A percentile compares a stretch with the other conserved stretches of the same genome.
Conservation (phyloP, 1,284 basidiomycete genomes). For the Apiotrichum porosum region DNA sequence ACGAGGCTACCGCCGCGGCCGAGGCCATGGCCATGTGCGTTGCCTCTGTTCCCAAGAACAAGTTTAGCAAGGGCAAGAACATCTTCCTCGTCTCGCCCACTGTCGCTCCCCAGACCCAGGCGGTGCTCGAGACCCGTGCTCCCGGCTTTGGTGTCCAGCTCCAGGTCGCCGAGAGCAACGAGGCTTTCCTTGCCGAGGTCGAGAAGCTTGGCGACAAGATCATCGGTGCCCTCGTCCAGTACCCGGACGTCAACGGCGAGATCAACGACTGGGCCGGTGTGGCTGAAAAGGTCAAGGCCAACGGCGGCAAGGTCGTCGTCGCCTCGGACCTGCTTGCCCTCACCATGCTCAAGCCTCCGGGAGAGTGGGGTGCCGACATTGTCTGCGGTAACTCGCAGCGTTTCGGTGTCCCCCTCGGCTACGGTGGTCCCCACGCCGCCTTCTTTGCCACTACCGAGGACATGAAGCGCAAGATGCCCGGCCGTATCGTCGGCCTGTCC, state of each 20-base stretch:
- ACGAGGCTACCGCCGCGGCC: conserved; percentile 88
- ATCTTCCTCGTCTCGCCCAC: conserved; percentile 78
- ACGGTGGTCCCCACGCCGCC: conserved; percentile 87
- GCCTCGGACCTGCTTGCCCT: conserved; percentile 90
- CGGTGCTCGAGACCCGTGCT: conserved; percentile 79
- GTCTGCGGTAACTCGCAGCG: conserved; percentile 91
- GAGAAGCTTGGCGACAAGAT: conserved; percentile 56
- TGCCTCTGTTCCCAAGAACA: conserved; percentile 42
- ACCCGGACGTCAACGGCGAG: conserved; percentile 84
- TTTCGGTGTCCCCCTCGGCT: conserved; percentile 83
- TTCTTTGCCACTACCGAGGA: conserved; percentile 94
- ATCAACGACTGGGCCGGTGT: conserved; percentile 72
- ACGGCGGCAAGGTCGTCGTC: conserved; percentile 73
- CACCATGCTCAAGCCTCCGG: conserved; percentile 89
- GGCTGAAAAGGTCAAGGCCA: conserved; percentile 65
- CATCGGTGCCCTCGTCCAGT: conserved; percentile 85
- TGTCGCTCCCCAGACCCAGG: conserved; percentile 79
- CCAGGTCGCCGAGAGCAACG: conserved; percentile 53
- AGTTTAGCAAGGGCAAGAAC: conserved; percentile 65
- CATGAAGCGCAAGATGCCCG: conserved; percentile 96
- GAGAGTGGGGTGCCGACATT: conserved; percentile 98
- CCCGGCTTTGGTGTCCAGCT: conserved; percentile 84
- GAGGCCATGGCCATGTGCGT: conserved; percentile 60
- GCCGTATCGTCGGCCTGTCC: conserved; percentile 85
- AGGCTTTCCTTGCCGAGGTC: conserved; percentile 54